phyloP scores from a whole-genome alignment of 169 alveolate species.

The Eimeria brunetti region DNA sequence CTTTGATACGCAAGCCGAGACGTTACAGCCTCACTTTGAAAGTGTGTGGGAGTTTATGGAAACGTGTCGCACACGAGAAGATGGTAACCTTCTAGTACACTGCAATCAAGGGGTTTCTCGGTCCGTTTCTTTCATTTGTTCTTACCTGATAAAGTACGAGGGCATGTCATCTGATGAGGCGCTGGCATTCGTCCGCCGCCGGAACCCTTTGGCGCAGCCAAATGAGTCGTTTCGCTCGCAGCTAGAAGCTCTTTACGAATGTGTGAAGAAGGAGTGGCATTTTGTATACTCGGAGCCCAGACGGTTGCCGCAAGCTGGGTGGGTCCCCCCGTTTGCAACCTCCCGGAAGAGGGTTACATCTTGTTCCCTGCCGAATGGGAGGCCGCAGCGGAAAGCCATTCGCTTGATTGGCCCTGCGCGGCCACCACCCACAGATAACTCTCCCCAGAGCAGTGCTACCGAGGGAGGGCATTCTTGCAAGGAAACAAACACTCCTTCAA shows the following conservation, averaged over 20 bases:
- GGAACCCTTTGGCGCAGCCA: constrained; percentile 88
- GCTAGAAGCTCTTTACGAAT: constrained; percentile 57
- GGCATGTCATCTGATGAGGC: constrained; percentile 87
- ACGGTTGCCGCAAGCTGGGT: constrained; percentile 10
- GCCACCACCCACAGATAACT: constrained; percentile 12
- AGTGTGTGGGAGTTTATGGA: constrained; percentile 74
- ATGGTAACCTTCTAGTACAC: constrained; percentile 89
- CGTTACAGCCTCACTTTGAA: constrained; percentile 58
- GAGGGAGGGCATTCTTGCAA: constrained; percentile 5
- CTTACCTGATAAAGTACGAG: constrained; percentile 88
- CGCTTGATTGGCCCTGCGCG: constrained; percentile 65
- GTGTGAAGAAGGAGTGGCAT: constrained; percentile 27
- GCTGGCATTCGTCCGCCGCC: constrained; percentile 83
- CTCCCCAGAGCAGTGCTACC: constrained; percentile 2
- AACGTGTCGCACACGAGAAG: constrained; percentile 80
- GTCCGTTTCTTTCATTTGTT: constrained; percentile 88
- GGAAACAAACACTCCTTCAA: constrained; percentile 17
- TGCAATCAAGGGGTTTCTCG: constrained; percentile 90
- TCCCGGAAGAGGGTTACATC: constrained; percentile 36
- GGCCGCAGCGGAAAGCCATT: constrained; percentile 42
- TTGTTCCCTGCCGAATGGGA: background rate
- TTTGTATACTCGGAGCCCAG: constrained; percentile 10
- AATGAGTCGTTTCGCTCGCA: constrained; percentile 89
- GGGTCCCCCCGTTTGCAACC: constrained; percentile 38
- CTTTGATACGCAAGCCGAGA: constrained; percentile 80